Conservation (phyloP, 371 early-diverging fungal species). For the Haplosporangium sp. region DNA sequence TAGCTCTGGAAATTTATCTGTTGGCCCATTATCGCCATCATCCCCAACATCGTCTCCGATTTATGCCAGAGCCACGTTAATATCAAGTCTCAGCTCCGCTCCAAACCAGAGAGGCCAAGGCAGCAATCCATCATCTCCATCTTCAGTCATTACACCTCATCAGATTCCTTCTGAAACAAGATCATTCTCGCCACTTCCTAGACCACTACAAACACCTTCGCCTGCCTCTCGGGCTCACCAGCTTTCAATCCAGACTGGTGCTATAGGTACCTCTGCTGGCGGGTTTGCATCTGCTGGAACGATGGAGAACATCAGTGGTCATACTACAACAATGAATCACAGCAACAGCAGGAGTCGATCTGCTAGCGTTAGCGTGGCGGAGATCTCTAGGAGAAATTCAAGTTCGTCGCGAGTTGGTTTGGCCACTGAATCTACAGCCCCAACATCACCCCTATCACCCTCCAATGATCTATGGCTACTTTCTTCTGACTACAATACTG, state of each 20-base stretch:
- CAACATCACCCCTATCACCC: neutral
- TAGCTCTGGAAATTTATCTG: neutral
- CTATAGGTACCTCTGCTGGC: constrained; percentile 1
- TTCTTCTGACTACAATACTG: constrained; percentile 50
- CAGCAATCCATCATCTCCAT: constrained; percentile 30
- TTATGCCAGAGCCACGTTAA: constrained; percentile 22
- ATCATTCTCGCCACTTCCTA: constrained; percentile 33
- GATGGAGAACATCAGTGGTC: constrained; percentile 1
- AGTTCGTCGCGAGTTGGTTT: constrained; percentile 1
- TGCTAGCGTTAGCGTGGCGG: constrained; percentile 41
- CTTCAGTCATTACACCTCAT: constrained; percentile 8
- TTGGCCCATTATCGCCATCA: constrained; percentile 13
- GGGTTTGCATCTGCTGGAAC: constrained; percentile 27
- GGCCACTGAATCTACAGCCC: constrained; percentile 3
- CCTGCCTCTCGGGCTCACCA: constrained; percentile 22
- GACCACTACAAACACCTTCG: constrained; percentile 38
- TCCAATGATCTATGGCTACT: constrained; percentile 44
- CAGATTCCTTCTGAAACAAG: constrained; percentile 16
- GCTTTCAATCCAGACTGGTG: constrained; percentile 29
- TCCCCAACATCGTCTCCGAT: constrained; percentile 16
- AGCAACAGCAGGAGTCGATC: constrained; percentile 41
- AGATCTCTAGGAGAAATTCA: constrained; percentile 7
- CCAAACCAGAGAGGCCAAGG: constrained; percentile 3
- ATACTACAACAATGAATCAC: constrained; percentile 2
- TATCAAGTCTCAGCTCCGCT: constrained; percentile 18